Evolutionary conservation across 306 rosid species (phyloP), one percentile per base, ranked within the genome.

Genomic region (Trifolium repens): DNA sequence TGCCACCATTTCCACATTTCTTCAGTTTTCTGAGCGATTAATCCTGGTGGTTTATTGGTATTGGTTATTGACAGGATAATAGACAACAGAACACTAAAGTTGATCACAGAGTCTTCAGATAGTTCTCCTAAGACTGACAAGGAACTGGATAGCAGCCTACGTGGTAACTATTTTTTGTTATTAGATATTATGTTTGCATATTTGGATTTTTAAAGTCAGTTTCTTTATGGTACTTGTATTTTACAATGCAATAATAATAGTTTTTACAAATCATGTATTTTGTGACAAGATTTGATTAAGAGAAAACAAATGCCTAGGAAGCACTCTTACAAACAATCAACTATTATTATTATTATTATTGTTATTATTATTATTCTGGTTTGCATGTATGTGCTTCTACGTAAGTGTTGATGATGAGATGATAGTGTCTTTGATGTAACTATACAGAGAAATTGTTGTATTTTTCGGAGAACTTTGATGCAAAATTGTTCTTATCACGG

Each of bases 391-490:
- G 50, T 81, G 78, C 35, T 73, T 67, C 46, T 57, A 64, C 55
- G 10, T 69, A 53, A 73, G 64, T 77, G 62, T 49, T 74, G 59
- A 57, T 4, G 55, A 47, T 5, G 22, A 69, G 26, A 75, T 88
- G 76, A 88, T 67, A 52, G 67, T 42, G 50, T 82, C 67, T 79
- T 81, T 79, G 42, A 46, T 80, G 88, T 46, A 61, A 46, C 46
- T 81, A n/a, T 73, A 73, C 99, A 94, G 99, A 94, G 79, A 94
- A 94, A 78, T 85, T 94, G 84, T 30, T 92, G 80, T 94, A 86
- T 81, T 90, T 90, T 83, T 94, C 99, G 81, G 99, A 94, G 83
- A 85, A 80, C 54, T 94, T 94, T 62, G 98, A 94, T 80, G 91
- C 96, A 53, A 92, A 92, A 82, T 69, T 94, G 78, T 94, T 94